Conservation (phyloP, 2,329 filamentous ascomycete species). For the Neobulgaria alba region DNA sequence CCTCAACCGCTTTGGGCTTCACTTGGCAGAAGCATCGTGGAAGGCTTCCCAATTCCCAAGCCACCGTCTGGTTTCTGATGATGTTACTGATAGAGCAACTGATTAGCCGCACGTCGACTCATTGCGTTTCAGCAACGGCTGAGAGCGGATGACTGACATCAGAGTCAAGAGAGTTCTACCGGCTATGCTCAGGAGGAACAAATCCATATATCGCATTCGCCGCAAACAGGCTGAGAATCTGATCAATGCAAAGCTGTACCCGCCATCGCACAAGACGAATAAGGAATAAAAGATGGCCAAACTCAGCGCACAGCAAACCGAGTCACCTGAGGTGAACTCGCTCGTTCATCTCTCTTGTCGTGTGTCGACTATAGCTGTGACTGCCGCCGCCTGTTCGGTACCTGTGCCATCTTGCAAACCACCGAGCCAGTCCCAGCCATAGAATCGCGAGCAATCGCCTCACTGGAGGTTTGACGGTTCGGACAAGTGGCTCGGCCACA, state of each 20-base stretch:
- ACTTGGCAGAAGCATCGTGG: constrained; percentile 1
- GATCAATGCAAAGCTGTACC: constrained; percentile 3
- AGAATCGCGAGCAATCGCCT: background rate
- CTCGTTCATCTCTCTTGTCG: background rate
- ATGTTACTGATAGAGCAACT: constrained; percentile 4
- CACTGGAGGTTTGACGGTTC: constrained; percentile 2
- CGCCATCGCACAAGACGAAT: constrained; percentile 2
- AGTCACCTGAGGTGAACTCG: background rate
- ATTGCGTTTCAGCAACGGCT: constrained; percentile 11
- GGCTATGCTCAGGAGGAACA: too few relatives aligned
- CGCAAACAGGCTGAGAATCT: background rate
- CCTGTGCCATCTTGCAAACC: constrained; percentile 3
- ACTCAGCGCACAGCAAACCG: background rate
- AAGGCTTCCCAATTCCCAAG: constrained; percentile 1
- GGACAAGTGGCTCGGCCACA: constrained; percentile 3
- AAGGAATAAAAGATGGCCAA: background rate
- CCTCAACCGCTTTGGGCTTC: too few relatives aligned
- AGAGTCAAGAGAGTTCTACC: too few relatives aligned
- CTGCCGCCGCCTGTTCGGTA: too few relatives aligned
- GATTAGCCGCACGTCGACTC: constrained; percentile 4
- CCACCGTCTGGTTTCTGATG: constrained; percentile 1
- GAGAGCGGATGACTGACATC: too few relatives aligned
- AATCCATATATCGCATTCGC: background rate
- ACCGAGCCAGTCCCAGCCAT: background rate
- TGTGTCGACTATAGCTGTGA: background rate